Evolutionary conservation across 2,329 filamentous ascomycete species (phyloP), one percentile per base, ranked within the genome.

Genomic region (Apiospora arundinis): DNA sequence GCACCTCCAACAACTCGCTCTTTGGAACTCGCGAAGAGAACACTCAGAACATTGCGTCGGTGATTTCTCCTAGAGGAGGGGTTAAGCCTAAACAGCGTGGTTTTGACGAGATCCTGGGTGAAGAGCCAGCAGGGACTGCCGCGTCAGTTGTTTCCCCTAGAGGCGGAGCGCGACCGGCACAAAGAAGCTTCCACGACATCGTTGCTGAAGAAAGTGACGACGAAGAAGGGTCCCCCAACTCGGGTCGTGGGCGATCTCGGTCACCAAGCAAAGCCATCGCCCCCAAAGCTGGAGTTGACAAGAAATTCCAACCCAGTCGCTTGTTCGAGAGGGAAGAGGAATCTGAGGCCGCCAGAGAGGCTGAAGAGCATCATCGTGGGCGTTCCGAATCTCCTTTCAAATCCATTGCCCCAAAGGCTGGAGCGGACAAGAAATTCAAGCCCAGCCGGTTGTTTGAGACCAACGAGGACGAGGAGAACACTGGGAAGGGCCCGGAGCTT

Each of bases 151-250:
- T 91, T 82, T 90, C 83, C 80, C 92, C 82, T 81, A 93, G 82
- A 86, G 93, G 80, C 78, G 91, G 83, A 75, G 83, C 77, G 76
- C 86, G 82, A 86, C 94, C 81, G 18, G 84, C 81, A 65, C 88
- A 95, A 90, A 86, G 95, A 87, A 80, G 89, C 85, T 80, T 91
- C 85, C 86, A 88, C 72, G 95, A 98, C 75, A 91, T 98, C 68
- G 91, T 92, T 49, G 87, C 86, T 72, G 86, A 88, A 71, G 84
- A 86, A 23, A 14, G 21, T 14, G 65, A 67, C 44, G 82, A 85
- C 12, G 80, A 80, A 12, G 77, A 78, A 48, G 74, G 75, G 44
- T 80, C 81, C 23, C 80, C 81, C 16, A 81, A 78, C 71, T 76
- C 81, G 18, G 81, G 78, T 67, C 86, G 79, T 84, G 89, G 82